Conservation (phyloP, 2,329 filamentous ascomycete species). For the Samsoniella hepiali region DNA sequence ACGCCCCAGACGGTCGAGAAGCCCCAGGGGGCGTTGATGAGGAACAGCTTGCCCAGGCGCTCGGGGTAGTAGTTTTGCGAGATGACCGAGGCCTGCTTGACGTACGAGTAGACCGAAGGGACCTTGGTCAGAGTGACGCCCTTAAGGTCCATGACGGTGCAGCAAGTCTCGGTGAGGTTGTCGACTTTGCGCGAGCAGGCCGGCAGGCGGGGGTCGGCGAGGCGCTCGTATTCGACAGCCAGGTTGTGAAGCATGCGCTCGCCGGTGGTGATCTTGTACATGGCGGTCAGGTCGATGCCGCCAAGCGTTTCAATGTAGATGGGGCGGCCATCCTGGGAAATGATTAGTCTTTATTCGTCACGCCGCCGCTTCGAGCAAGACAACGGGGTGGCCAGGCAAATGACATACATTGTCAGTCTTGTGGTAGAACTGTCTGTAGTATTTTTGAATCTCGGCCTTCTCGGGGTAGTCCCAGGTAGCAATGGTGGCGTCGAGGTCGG, state of each 20-base stretch:
- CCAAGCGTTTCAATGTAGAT: conserved; percentile 97
- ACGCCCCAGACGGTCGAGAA: conserved; percentile 83
- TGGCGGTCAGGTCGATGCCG: conserved; percentile 82
- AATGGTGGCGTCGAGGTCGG: conserved; percentile 77
- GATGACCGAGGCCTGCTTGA: conserved; percentile 79
- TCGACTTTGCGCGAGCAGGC: conserved; percentile 92
- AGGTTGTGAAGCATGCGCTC: conserved; percentile 97
- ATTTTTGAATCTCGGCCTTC: conserved; percentile 78
- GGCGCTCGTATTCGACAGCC: conserved; percentile 95
- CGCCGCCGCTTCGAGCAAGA: not conserved
- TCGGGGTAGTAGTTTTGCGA: conserved; percentile 99
- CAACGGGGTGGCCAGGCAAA: not conserved
- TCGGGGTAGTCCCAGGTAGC: conserved; percentile 83
- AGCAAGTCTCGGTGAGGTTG: conserved; percentile 92
- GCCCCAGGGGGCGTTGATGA: conserved; percentile 98
- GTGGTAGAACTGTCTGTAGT: conserved; percentile 99
- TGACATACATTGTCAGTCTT: conserved; percentile 75
- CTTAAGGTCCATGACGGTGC: conserved; percentile 97
- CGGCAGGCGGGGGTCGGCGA: conserved; percentile 87
- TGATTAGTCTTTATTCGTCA: not conserved
- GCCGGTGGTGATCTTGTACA: conserved; percentile 88
- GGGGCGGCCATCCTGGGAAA: conserved; percentile 79
- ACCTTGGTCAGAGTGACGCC: conserved; percentile 82
- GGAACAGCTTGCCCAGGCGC: conserved; percentile 89
- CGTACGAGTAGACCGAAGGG: conserved; percentile 81